A percentile compares a stretch with the other conserved stretches of the same genome.
These are phyloP conservation scores for Chenopodium berlandieri DNA, from an alignment of 148 eudicot species.

Conservation along the genomic window DNA sequence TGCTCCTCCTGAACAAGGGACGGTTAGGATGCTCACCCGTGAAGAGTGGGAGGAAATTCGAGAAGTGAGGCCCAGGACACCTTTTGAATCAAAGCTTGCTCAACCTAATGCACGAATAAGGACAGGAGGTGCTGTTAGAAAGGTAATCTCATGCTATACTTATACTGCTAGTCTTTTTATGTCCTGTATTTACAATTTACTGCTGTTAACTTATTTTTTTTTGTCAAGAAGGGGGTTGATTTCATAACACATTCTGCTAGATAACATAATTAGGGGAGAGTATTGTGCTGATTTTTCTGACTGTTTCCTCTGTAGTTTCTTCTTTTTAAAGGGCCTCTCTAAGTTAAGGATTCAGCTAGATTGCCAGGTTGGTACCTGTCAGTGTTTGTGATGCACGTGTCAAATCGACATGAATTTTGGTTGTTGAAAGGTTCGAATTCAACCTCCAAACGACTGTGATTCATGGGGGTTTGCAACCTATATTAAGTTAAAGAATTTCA, in stretches of 20 bases:
- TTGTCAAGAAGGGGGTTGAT: not conserved
- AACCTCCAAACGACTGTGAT: too few relatives aligned
- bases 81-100: conserved; percentile 91
- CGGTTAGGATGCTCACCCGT: conserved; percentile 79
- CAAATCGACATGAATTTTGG: too few relatives aligned
- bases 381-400: not conserved
- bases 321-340: not conserved
- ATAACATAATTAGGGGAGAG: not conserved
- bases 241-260: not conserved
- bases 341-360: not conserved
- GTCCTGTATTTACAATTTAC: not conserved
- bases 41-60: conserved; percentile 90
- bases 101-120: conserved; percentile 84
- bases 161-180: not conserved
- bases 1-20: conserved; percentile 88
- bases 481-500: too few relatives aligned
- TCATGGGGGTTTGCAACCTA: too few relatives aligned
- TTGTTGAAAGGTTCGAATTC: too few relatives aligned
- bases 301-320: not conserved
- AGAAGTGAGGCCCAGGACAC: conserved; percentile 89
- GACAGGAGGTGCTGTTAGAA: conserved; percentile 60
- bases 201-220: not conserved
- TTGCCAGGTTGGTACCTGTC: not conserved
- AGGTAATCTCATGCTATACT: conserved; percentile 40
- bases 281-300: not conserved